Evolutionary conservation across 106 monocot genomes (phyloP).

Genomic region (Posidonia australis): DNA sequence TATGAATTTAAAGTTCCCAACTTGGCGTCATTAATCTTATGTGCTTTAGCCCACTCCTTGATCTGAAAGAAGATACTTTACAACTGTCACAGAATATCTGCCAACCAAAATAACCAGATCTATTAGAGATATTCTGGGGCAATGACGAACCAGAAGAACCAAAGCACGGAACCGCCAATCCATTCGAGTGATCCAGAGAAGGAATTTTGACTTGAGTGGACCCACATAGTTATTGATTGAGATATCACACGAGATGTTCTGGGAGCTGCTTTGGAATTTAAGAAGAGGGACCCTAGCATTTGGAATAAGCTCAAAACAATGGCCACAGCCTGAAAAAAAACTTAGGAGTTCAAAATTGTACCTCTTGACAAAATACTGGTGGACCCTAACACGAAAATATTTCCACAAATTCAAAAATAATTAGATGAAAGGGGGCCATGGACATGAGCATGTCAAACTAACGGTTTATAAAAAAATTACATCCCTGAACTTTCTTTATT

Average conservation of each 20-base stretch:
- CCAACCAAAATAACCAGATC: constrained; percentile 34
- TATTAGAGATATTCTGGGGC: constrained; percentile 28
- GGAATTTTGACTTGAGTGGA: constrained; percentile 55
- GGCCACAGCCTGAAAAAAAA: constrained; percentile 41
- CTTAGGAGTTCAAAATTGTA: neutral
- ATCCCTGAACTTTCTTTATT: neutral
- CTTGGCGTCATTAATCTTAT: constrained; percentile 71
- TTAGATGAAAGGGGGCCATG: neutral
- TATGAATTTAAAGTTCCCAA: constrained; percentile 76
- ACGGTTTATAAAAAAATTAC: neutral
- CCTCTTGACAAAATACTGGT: too few species aligned
- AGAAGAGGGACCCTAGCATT: constrained; percentile 77
- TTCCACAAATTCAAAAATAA: neutral
- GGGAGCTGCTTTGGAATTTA: constrained; percentile 35
- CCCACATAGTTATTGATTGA: constrained; percentile 63
- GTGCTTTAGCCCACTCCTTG: constrained; percentile 92
- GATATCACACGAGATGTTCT: constrained; percentile 74
- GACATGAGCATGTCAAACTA: neutral
- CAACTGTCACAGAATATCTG: neutral
- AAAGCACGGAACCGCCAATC: constrained; percentile 76
- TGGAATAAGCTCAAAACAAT: constrained; percentile 29
- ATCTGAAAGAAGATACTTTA: constrained; percentile 33
- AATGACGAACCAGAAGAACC: constrained; percentile 66
- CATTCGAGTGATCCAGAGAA: constrained; percentile 40
- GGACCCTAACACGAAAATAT: too few species aligned